A percentile compares a stretch with the other conserved stretches of the same genome.
phyloP scores from a whole-genome alignment of 2,329 filamentous ascomycete genomes.

The Neonectria hederae region DNA sequence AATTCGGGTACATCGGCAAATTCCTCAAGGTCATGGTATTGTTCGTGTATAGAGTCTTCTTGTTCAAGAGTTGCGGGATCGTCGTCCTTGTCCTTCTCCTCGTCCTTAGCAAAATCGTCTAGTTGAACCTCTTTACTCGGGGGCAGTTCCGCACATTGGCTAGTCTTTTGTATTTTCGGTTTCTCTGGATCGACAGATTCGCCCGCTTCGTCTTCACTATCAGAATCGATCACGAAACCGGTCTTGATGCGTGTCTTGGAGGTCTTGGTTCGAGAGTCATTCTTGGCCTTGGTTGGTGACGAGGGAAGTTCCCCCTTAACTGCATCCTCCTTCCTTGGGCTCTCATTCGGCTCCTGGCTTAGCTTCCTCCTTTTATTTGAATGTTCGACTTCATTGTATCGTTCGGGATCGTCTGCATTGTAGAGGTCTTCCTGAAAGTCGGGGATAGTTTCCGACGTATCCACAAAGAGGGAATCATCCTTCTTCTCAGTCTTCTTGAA shows the following conservation, averaged over 20 bases:
- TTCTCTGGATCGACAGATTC: slow-evolving; percentile 18
- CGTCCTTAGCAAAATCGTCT: slow-evolving; percentile 38
- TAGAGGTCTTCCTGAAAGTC: slow-evolving; percentile 43
- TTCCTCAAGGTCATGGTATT: slow-evolving; percentile 50
- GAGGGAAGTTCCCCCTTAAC: slow-evolving; percentile 37
- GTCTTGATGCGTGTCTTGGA: slow-evolving; percentile 41
- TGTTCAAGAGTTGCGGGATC: slow-evolving; percentile 38
- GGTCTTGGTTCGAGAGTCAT: slow-evolving; percentile 27
- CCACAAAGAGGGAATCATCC: slow-evolving; percentile 67
- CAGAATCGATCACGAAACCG: slow-evolving; percentile 78
- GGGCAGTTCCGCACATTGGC: slow-evolving; percentile 38
- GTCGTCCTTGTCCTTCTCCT: slow-evolving; percentile 29
- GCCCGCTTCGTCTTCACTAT: slow-evolving; percentile 55
- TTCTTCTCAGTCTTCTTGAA: slow-evolving; percentile 75
- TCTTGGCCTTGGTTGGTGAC: slow-evolving; percentile 47
- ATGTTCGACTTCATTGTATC: slow-evolving; percentile 48
- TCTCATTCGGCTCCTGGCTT: slow-evolving; percentile 34
- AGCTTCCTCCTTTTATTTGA: slow-evolving; percentile 45
- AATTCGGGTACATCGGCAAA: slow-evolving; percentile 65
- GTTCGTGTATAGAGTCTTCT: slow-evolving; percentile 44
- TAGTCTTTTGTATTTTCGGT: slow-evolving; percentile 8
- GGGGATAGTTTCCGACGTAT: slow-evolving; percentile 16
- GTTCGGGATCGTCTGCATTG: slow-evolving; percentile 38
- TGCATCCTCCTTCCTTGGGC: not conserved
- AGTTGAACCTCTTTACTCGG: slow-evolving; percentile 29